A percentile compares a stretch with the other conserved stretches of the same genome.
Conservation (phyloP, 768 basidiomycete species). For the Leccinum obscurum region DNA sequence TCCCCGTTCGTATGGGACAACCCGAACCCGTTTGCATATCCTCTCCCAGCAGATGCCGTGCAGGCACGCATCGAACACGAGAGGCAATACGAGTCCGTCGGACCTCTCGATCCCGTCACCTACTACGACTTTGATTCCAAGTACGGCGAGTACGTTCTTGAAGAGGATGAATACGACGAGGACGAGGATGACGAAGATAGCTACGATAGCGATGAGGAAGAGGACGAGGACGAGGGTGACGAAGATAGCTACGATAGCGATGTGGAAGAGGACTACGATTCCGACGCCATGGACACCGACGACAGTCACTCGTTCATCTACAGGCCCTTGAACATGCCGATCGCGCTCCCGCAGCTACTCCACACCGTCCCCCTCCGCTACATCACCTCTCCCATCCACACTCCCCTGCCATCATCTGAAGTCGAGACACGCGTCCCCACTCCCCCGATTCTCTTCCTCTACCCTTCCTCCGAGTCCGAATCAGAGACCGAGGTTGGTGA, state of each 20-base stretch:
- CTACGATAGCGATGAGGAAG: background rate
- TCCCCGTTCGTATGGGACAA: slow-evolving; percentile 19
- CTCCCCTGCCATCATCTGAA: background rate
- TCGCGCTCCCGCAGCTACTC: slow-evolving; percentile 9
- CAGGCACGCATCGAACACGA: background rate
- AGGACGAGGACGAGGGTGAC: background rate
- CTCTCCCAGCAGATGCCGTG: background rate
- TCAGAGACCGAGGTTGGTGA: background rate
- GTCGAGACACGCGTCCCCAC: background rate
- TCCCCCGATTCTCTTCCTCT: background rate
- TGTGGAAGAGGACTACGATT: background rate
- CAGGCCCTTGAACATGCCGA: background rate
- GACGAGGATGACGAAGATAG: too few relatives aligned
- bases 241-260: background rate
- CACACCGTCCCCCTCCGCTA: slow-evolving; percentile 1
- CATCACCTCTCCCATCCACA: background rate
- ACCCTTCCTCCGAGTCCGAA: background rate
- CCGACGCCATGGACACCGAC: background rate
- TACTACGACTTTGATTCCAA: background rate
- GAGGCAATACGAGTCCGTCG: slow-evolving; percentile 1
- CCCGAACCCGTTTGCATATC: slow-evolving; percentile 12
- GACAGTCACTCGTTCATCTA: background rate
- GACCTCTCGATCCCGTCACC: background rate
- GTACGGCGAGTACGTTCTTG: background rate
- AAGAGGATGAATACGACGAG: background rate